Evolutionary conservation across 2,329 filamentous ascomycete genomes (phyloP).

Genomic region (Colletotrichum cordylinicola): DNA sequence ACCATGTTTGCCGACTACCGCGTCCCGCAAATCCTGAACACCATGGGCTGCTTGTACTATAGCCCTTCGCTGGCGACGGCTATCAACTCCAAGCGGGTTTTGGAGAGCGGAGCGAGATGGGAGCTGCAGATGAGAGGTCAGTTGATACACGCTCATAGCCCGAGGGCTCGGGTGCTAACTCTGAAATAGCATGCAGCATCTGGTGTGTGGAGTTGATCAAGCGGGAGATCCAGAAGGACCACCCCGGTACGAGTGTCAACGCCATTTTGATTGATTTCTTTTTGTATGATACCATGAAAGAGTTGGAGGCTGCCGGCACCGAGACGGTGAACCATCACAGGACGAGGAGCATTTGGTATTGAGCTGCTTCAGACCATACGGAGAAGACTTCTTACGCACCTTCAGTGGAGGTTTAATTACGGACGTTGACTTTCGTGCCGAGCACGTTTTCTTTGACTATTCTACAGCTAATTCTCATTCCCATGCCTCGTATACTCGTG

Average conservation of each 20-base stretch:
- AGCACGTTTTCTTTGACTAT: not conserved
- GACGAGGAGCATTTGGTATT: slow-evolving; percentile 96
- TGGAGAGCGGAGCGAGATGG: slow-evolving; percentile 77
- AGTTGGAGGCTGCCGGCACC: slow-evolving; percentile 69
- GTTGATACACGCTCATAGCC: slow-evolving; percentile 20
- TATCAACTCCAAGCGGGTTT: slow-evolving; percentile 67
- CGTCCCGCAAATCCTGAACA: slow-evolving; percentile 90
- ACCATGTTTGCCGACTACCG: slow-evolving; percentile 99
- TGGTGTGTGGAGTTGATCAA: slow-evolving; percentile 93
- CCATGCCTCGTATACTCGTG: not conserved
- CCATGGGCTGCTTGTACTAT: slow-evolving; percentile 82
- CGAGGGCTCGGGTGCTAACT: not conserved
- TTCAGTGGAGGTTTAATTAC: not conserved
- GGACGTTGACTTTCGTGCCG: not conserved
- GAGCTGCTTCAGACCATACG: slow-evolving; percentile 21
- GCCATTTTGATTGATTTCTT: slow-evolving; percentile 97
- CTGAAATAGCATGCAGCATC: slow-evolving; percentile 77
- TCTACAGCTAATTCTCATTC: not conserved
- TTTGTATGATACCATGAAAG: slow-evolving; percentile 93
- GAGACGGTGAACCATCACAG: slow-evolving; percentile 81
- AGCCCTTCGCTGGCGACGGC: slow-evolving; percentile 78
- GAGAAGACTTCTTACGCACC: not conserved
- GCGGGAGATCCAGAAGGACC: slow-evolving; percentile 75
- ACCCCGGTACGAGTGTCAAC: slow-evolving; percentile 78
- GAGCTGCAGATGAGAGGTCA: slow-evolving; percentile 86